A percentile compares a stretch with the other conserved stretches of the same genome.
These are phyloP conservation scores for Rosa persica DNA, from an alignment of 306 rosid species.

Conservation along the genomic window DNA sequence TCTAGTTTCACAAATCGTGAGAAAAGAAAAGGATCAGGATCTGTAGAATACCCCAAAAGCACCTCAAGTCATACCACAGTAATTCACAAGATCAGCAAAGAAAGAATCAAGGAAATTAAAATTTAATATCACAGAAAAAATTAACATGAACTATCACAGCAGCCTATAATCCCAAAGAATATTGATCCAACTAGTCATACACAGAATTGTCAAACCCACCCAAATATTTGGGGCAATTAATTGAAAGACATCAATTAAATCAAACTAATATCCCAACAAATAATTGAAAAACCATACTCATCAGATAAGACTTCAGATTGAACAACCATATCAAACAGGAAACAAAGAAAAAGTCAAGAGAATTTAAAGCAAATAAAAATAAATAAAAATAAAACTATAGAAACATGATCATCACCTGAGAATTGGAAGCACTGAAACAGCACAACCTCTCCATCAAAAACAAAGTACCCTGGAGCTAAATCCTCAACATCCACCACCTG, in stretches of 20 bases:
- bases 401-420: slow-evolving; percentile 54
- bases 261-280: slow-evolving; percentile 1
- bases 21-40: not conserved
- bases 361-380: not conserved
- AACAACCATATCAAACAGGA: slow-evolving; percentile 1
- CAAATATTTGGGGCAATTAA: not conserved
- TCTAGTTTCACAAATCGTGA: not conserved
- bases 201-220: not conserved
- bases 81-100: not conserved
- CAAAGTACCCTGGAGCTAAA: slow-evolving; percentile 28
- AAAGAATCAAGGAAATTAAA: not conserved
- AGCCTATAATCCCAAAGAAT: not conserved
- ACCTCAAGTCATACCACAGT: not conserved
- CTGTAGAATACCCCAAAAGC: not conserved
- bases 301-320: slow-evolving; percentile 20
- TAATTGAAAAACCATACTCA: slow-evolving; percentile 15
- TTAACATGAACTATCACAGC: not conserved
- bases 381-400: not conserved
- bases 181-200: slow-evolving; percentile 8
- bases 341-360: slow-evolving; percentile 5
- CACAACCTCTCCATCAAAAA: slow-evolving; percentile 70
- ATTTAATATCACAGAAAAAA: too few relatives aligned
- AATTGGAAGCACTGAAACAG: slow-evolving; percentile 65
- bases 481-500: slow-evolving; percentile 47
- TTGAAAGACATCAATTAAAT: slow-evolving; percentile 15